These are phyloP conservation scores for Pilaira anomala DNA, from an alignment of 192 early-diverging fungal genomes.

Conservation along the genomic window DNA sequence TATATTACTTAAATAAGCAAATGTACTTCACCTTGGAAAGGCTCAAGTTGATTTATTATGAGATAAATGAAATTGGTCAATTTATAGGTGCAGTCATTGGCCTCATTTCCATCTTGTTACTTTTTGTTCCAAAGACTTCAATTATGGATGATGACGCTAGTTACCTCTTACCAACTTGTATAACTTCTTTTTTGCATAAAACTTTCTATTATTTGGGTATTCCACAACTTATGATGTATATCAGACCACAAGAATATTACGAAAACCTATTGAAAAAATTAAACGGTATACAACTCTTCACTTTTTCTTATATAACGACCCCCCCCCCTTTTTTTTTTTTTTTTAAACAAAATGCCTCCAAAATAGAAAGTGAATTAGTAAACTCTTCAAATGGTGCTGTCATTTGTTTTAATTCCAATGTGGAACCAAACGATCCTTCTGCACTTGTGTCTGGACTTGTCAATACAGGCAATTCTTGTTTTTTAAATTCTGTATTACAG, in stretches of 20 bases:
- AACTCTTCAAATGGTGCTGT: neutral
- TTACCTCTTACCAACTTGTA: conserved; percentile 17
- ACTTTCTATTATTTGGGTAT: neutral
- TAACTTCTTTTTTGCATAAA: conserved; percentile 6
- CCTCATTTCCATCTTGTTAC: neutral
- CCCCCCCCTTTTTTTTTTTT: no score
- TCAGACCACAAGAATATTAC: conserved; percentile 11
- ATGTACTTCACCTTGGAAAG: conserved; percentile 15
- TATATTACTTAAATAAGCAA: neutral
- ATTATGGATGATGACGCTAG: neutral
- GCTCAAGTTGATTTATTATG: neutral
- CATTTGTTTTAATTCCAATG: conserved; percentile 5
- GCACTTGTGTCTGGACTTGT: conserved; percentile 64
- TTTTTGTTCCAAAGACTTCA: neutral
- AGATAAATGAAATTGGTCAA: conserved; percentile 3
- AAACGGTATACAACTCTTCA: no score
- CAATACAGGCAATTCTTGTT: conserved; percentile 92
- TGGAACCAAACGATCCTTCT: neutral
- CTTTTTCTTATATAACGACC: no score
- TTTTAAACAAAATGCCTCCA: no score
- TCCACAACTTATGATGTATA: conserved; percentile 13
- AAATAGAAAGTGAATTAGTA: conserved; percentile 13
- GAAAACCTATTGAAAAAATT: neutral
- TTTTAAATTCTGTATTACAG: conserved; percentile 90
- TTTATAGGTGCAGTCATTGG: conserved; percentile 1